phyloP scores from a whole-genome alignment of 495 filamentous ascomycete species.

The Penicillium steckii region DNA sequence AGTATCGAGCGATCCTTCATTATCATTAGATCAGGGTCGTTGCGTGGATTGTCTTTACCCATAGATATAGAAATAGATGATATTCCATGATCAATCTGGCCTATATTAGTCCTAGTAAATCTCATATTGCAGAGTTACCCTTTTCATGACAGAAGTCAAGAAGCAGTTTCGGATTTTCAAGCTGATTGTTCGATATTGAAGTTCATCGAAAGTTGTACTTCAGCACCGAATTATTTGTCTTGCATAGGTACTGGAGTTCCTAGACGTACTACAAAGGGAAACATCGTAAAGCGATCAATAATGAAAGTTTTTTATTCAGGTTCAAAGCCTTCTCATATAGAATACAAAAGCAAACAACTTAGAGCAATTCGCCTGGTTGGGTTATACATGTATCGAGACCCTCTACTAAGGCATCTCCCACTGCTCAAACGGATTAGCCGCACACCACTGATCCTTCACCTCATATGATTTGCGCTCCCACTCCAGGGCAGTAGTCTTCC shows the following conservation, averaged over 20 bases:
- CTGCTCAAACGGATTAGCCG: slow-evolving; percentile 51
- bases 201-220: too few species aligned
- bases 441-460: slow-evolving; percentile 62
- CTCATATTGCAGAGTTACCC: background rate
- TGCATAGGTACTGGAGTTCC: too few species aligned
- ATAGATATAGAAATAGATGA: slow-evolving; percentile 28
- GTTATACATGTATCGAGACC: background rate
- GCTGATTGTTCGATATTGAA: too few species aligned
- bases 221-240: too few species aligned
- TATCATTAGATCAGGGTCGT: slow-evolving; percentile 12
- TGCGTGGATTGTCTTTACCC: slow-evolving; percentile 15
- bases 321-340: background rate
- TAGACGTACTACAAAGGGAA: too few species aligned
- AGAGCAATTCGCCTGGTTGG: background rate
- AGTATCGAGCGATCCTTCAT: slow-evolving; percentile 6
- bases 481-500: slow-evolving; percentile 53
- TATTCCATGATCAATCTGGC: slow-evolving; percentile 1
- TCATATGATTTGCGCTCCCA: slow-evolving; percentile 68
- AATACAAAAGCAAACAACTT: background rate
- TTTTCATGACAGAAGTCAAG: too few species aligned
- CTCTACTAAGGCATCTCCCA: slow-evolving; percentile 21
- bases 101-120: background rate
- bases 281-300: too few species aligned
- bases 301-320: background rate
- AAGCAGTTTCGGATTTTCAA: too few species aligned